A percentile compares a stretch with the other conserved stretches of the same genome.
Evolutionary conservation across 495 filamentous ascomycete species (phyloP).

Genomic region (Penicillium lividum): DNA sequence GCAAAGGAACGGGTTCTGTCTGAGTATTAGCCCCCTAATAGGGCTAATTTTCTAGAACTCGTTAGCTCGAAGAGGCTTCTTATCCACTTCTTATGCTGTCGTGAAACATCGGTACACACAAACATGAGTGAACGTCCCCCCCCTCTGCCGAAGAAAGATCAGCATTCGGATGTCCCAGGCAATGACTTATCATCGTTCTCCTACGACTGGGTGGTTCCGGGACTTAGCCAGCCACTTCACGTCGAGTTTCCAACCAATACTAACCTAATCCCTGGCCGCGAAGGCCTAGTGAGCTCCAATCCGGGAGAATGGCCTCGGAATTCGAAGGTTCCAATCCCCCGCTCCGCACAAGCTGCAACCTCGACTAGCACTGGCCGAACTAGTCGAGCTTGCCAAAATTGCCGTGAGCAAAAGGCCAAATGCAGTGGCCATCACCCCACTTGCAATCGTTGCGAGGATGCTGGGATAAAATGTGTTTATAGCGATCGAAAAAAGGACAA

Average conservation of each 20-base stretch:
- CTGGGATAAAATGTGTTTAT: slow-evolving; percentile 52
- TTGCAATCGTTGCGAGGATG: slow-evolving; percentile 59
- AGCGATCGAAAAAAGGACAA: slow-evolving; percentile 61
- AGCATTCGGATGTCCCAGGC: slow-evolving; percentile 23
- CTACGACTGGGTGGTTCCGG: slow-evolving; percentile 22
- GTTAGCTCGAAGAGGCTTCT: slow-evolving; percentile 10
- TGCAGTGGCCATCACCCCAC: slow-evolving; percentile 58
- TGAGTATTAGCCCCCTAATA: slow-evolving; percentile 5
- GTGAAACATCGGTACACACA: neutral
- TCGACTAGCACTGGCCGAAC: slow-evolving; percentile 42
- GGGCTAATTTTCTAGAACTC: slow-evolving; percentile 8
- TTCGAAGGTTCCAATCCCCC: slow-evolving; percentile 43
- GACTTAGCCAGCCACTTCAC: slow-evolving; percentile 18
- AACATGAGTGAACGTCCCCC: slow-evolving; percentile 34
- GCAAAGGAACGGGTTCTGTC: neutral
- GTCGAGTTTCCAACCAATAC: slow-evolving; percentile 12
- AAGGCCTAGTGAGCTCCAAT: slow-evolving; percentile 14
- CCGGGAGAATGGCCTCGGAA: slow-evolving; percentile 25
- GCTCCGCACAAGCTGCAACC: slow-evolving; percentile 28
- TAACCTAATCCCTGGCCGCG: slow-evolving; percentile 21
- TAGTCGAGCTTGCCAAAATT: slow-evolving; percentile 68
- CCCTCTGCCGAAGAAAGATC: slow-evolving; percentile 20
- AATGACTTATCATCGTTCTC: slow-evolving; percentile 21
- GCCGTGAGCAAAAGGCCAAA: slow-evolving; percentile 68
- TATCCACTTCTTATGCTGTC: slow-evolving; percentile 6